A percentile compares a stretch with the other conserved stretches of the same genome.
These are phyloP conservation scores for Lecanicillium sp. DNA, from an alignment of 2,329 filamentous ascomycete species.

Conservation along the genomic window DNA sequence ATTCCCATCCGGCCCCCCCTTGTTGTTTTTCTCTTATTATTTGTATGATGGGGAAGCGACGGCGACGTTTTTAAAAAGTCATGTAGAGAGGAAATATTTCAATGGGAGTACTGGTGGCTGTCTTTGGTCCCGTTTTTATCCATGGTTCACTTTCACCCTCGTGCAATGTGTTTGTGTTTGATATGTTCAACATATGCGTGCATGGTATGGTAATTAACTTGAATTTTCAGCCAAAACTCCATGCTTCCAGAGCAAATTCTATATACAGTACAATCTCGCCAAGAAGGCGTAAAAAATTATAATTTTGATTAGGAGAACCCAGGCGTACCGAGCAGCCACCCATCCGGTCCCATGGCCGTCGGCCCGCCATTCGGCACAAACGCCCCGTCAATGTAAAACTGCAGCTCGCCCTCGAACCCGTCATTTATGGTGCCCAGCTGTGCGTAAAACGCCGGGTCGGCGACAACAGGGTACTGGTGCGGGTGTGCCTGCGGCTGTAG, in stretches of 20 bases:
- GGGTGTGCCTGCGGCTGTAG: slow-evolving; percentile 5
- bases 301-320: background rate
- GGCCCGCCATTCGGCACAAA: slow-evolving; percentile 3
- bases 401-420: slow-evolving; percentile 38
- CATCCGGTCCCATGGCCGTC: background rate
- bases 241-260: background rate
- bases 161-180: slow-evolving; percentile 9
- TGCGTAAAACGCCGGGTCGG: slow-evolving; percentile 6
- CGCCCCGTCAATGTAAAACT: slow-evolving; percentile 33
- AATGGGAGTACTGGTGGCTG: slow-evolving; percentile 30
- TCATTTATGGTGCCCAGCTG: slow-evolving; percentile 29
- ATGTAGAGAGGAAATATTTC: slow-evolving; percentile 26
- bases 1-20: background rate
- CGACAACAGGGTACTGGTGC: background rate
- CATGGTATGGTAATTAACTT: too few relatives aligned
- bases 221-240: too few relatives aligned
- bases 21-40: background rate
- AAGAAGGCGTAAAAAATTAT: background rate
- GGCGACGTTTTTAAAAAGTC: slow-evolving; percentile 27
- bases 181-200: too few relatives aligned
- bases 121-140: slow-evolving; percentile 15
- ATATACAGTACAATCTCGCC: background rate
- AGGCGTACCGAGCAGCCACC: background rate
- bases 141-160: slow-evolving; percentile 5
- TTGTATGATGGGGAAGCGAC: slow-evolving; percentile 19